Conservation (phyloP, 2,329 filamentous ascomycete species). For the Neocucurbitaria cava region DNA sequence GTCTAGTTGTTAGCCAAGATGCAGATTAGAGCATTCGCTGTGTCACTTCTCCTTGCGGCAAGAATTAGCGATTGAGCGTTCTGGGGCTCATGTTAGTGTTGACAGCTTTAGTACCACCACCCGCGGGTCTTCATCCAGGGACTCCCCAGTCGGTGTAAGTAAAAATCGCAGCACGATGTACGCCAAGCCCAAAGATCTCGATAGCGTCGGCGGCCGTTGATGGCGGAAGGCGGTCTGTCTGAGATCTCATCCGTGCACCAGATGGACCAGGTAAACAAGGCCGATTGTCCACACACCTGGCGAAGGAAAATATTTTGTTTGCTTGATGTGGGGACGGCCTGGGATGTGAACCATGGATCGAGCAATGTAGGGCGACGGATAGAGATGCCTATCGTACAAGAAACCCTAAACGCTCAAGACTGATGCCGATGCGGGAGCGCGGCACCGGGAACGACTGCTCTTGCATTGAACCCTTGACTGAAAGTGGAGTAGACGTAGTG, state of each 20-base stretch:
- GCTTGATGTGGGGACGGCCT: neutral
- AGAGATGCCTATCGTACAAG: neutral
- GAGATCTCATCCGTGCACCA: conserved; percentile 1
- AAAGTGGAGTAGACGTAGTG: neutral
- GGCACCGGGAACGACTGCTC: neutral
- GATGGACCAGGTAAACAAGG: neutral
- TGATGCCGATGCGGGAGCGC: neutral
- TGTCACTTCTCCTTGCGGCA: neutral
- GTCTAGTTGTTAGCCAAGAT: neutral
- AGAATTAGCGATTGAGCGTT: neutral
- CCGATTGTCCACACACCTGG: neutral
- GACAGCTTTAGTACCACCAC: neutral
- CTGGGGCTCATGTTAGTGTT: neutral
- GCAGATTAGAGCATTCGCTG: neutral
- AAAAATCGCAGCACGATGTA: neutral
- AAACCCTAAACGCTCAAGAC: neutral
- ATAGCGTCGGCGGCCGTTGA: conserved; percentile 1
- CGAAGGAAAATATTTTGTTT: neutral
- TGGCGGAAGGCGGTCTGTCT: conserved; percentile 5
- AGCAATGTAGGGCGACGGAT: conserved; percentile 9
- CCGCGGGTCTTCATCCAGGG: neutral
- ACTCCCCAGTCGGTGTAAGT: neutral
- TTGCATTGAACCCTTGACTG: neutral
- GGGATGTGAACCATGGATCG: conserved; percentile 17
- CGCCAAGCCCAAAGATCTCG: neutral